phyloP scores from a whole-genome alignment of 2,329 filamentous ascomycete species.

The Cryphonectria japonica region DNA sequence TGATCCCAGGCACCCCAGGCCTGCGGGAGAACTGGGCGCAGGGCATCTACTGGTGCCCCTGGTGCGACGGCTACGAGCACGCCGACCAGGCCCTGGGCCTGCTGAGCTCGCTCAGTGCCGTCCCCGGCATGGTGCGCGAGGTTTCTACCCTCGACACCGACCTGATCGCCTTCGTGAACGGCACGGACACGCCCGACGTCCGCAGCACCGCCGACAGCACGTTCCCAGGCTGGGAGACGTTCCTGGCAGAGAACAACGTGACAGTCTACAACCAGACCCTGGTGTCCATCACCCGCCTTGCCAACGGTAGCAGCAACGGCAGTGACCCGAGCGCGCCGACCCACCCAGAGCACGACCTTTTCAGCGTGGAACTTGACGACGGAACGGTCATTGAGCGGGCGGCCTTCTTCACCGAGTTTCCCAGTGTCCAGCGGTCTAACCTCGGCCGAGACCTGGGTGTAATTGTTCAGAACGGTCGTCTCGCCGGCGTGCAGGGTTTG shows the following conservation, averaged over 20 bases:
- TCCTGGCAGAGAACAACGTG: conserved; percentile 55
- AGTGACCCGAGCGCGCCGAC: conserved; percentile 47
- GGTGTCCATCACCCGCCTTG: conserved; percentile 49
- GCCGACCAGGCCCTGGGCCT: conserved; percentile 61
- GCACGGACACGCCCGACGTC: conserved; percentile 53
- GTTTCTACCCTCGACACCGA: conserved; percentile 59
- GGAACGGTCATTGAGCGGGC: conserved; percentile 50
- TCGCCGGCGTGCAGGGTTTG: conserved; percentile 46
- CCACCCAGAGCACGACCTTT: conserved; percentile 56
- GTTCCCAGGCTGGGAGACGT: conserved; percentile 52
- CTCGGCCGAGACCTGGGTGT: conserved; percentile 54
- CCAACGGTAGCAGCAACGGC: conserved; percentile 41
- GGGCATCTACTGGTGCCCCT: conserved; percentile 67
- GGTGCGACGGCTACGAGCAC: conserved; percentile 68
- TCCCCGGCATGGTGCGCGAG: conserved; percentile 53
- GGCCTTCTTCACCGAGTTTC: conserved; percentile 57
- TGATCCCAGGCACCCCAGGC: conserved; percentile 59
- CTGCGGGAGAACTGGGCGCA: conserved; percentile 59
- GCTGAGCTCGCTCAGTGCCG: conserved; percentile 49
- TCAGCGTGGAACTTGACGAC: conserved; percentile 56
- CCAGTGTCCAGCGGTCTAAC: conserved; percentile 50
- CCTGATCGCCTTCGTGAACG: conserved; percentile 62
- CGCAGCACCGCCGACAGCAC: conserved; percentile 44
- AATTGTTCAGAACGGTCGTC: conserved; percentile 46
- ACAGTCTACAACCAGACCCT: conserved; percentile 61